These are phyloP conservation scores for Cordyceps cateniannulata DNA, from an alignment of 2,329 filamentous ascomycete genomes.

Conservation along the genomic window DNA sequence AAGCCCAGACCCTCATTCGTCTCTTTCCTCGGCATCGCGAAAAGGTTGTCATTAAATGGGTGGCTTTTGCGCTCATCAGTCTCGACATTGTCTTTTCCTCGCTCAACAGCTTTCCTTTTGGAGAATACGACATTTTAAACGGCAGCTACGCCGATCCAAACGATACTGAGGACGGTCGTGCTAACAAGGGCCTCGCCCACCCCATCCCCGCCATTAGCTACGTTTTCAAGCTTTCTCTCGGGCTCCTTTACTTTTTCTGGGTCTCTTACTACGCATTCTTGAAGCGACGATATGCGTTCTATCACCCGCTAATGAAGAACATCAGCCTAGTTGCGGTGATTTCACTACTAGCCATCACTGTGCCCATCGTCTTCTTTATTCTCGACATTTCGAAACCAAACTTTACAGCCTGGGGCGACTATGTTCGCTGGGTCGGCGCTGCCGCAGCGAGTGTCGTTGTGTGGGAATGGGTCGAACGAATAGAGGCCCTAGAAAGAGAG, in stretches of 20 bases:
- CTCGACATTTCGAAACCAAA: slow-evolving; percentile 80
- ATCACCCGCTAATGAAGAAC: slow-evolving; percentile 84
- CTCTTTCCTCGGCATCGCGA: slow-evolving; percentile 94
- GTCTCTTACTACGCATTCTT: slow-evolving; percentile 90
- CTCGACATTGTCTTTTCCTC: slow-evolving; percentile 87
- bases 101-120: slow-evolving; percentile 74
- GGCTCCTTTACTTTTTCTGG: slow-evolving; percentile 85
- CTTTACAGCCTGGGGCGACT: slow-evolving; percentile 89
- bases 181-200: slow-evolving; percentile 56
- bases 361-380: slow-evolving; percentile 89
- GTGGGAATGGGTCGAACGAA: slow-evolving; percentile 96
- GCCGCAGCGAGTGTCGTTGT: slow-evolving; percentile 93
- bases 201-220: slow-evolving; percentile 89
- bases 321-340: slow-evolving; percentile 75
- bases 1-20: slow-evolving; percentile 92
- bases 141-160: slow-evolving; percentile 29
- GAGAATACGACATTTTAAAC: slow-evolving; percentile 42
- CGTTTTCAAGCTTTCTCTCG: slow-evolving; percentile 80
- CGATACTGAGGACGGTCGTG: slow-evolving; percentile 48
- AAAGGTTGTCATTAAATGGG: slow-evolving; percentile 98
- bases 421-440: slow-evolving; percentile 92
- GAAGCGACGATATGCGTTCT: slow-evolving; percentile 86
- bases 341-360: slow-evolving; percentile 74
- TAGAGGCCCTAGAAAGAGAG: slow-evolving; percentile 85
- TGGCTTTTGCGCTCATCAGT: slow-evolving; percentile 86